phyloP scores from a whole-genome alignment of 768 basidiomycete species.

The Mycena rebaudengoi region DNA sequence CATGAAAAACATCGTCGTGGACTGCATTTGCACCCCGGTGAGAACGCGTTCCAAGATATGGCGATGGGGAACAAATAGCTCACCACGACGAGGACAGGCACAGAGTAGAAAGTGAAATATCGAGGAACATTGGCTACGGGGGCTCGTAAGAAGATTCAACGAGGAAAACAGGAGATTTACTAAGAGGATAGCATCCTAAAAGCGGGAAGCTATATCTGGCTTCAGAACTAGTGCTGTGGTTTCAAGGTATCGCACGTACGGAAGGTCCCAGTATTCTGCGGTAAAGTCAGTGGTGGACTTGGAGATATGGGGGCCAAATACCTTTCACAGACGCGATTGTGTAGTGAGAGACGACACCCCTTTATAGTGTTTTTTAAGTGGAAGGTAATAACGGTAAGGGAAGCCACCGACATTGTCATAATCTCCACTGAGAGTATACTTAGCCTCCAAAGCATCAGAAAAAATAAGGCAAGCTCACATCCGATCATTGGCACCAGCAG shows the following conservation, averaged over 20 bases:
- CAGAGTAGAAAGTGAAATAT: neutral
- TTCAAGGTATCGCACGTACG: neutral
- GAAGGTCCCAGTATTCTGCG: neutral
- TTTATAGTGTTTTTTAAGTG: too few relatives aligned
- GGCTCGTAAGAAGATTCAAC: neutral
- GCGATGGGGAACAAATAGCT: neutral
- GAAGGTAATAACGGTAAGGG: too few relatives aligned
- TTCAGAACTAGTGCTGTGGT: neutral
- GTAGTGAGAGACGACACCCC: neutral
- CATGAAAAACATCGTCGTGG: conserved; percentile 4
- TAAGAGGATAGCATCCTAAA: neutral
- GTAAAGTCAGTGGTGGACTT: neutral
- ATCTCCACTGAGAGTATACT: neutral
- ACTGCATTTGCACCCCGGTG: neutral
- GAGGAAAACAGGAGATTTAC: neutral
- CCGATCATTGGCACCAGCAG: neutral
- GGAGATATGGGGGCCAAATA: neutral
- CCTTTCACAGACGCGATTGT: neutral
- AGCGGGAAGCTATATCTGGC: neutral
- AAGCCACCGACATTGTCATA: neutral
- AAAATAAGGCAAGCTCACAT: neutral
- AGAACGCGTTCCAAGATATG: too few relatives aligned
- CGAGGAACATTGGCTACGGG: neutral
- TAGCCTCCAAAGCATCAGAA: neutral
- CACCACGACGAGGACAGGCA: neutral